Conservation (phyloP, 148 eudicot species). For the Gaultheria prostrata region DNA sequence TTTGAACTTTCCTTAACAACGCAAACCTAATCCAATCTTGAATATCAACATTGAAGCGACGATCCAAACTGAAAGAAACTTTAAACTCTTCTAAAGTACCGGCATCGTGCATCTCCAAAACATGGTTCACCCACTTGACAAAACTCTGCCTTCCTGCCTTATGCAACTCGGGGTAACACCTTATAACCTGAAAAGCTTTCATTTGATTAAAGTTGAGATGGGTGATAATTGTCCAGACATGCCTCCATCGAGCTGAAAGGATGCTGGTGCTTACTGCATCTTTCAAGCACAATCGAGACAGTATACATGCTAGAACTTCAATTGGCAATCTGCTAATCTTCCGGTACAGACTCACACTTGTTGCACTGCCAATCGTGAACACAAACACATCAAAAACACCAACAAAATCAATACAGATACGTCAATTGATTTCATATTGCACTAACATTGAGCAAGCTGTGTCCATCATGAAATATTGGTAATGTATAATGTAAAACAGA, state of each 20-base stretch:
- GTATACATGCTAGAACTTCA: not conserved
- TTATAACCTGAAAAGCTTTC: not conserved
- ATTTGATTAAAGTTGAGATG: not conserved
- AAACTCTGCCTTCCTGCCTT: not conserved
- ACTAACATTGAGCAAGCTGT: no score
- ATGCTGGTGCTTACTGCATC: no score
- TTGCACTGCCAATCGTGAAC: no score
- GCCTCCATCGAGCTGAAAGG: not conserved
- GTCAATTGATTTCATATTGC: no score
- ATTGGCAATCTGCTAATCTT: not conserved
- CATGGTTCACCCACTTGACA: conserved; percentile 10
- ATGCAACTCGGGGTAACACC: not conserved
- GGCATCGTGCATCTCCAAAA: not conserved
- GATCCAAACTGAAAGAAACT: not conserved
- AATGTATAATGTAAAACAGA: no score
- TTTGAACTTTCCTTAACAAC: not conserved
- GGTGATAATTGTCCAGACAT: not conserved
- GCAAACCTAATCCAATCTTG: conserved; percentile 3
- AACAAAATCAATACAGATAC: no score
- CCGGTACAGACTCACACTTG: no score
- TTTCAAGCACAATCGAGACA: no score
- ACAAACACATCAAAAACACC: no score
- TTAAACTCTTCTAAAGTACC: not conserved
- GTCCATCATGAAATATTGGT: no score
- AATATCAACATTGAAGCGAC: not conserved